These are phyloP conservation scores for Boletellus emodensis DNA, from an alignment of 768 basidiomycete species.

Conservation along the genomic window DNA sequence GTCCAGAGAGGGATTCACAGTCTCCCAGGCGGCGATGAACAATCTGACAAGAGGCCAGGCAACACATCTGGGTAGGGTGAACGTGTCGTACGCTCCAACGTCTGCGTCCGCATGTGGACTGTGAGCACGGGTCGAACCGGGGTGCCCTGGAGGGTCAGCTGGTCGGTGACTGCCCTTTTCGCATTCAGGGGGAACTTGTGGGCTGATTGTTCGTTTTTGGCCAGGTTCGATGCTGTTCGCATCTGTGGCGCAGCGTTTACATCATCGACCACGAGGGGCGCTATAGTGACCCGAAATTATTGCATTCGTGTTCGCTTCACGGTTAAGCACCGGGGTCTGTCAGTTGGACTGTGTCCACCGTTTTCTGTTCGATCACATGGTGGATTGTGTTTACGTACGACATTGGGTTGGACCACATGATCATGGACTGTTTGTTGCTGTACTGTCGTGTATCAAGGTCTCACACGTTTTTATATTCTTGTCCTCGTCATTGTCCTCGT, in stretches of 20 bases:
- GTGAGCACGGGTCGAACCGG: background rate
- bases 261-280: background rate
- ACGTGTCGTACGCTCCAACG: constrained; percentile 8
- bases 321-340: background rate
- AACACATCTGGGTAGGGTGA: constrained; percentile 11
- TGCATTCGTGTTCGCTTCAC: too few relatives aligned
- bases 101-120: background rate
- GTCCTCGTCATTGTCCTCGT: background rate
- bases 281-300: background rate
- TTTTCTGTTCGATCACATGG: background rate
- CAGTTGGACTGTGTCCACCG: constrained; percentile 1
- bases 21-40: constrained; percentile 28
- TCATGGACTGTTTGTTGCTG: background rate
- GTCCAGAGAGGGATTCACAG: constrained; percentile 39
- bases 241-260: background rate
- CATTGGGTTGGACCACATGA: too few relatives aligned
- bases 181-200: background rate
- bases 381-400: background rate
- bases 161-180: background rate
- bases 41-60: constrained; percentile 17
- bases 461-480: background rate
- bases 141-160: too few relatives aligned
- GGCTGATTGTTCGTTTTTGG: background rate
- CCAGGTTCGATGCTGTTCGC: too few relatives aligned
- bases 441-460: background rate